Percentiles rank a stretch among this genome's conserved stretches.
phyloP scores from a whole-genome alignment of 2,329 filamentous ascomycete species.

The Amauroascus verrucosus region DNA sequence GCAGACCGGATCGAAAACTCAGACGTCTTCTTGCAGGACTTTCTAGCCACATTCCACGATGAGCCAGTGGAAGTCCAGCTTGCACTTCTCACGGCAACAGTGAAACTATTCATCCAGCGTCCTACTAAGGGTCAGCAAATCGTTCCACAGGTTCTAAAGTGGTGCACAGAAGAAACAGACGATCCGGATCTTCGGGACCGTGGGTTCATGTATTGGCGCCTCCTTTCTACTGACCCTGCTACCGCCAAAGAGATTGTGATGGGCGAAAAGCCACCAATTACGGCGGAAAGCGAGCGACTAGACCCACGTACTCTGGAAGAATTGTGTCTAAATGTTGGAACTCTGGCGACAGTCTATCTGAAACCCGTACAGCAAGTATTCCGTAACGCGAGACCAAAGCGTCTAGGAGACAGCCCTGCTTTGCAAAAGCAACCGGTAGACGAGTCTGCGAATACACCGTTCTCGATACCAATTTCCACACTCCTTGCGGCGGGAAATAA shows the following conservation, averaged over 20 bases:
- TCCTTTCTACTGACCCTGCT: slow-evolving; percentile 83
- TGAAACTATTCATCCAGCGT: slow-evolving; percentile 94
- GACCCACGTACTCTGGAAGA: slow-evolving; percentile 88
- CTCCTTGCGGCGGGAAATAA: slow-evolving; percentile 38
- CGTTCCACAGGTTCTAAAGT: slow-evolving; percentile 90
- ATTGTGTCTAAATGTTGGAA: slow-evolving; percentile 93
- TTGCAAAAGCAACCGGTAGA: slow-evolving; percentile 60
- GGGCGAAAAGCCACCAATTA: slow-evolving; percentile 94
- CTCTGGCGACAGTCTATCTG: slow-evolving; percentile 90
- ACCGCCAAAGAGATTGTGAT: slow-evolving; percentile 83
- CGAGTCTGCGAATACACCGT: slow-evolving; percentile 26
- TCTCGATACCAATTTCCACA: slow-evolving; percentile 18
- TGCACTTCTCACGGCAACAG: slow-evolving; percentile 85
- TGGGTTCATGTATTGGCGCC: slow-evolving; percentile 98
- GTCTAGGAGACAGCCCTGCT: slow-evolving; percentile 71
- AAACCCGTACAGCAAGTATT: slow-evolving; percentile 98
- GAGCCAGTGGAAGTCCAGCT: slow-evolving; percentile 94
- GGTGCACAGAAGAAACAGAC: slow-evolving; percentile 98
- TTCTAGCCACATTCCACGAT: slow-evolving; percentile 84
- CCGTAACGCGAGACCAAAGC: slow-evolving; percentile 70
- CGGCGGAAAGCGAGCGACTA: slow-evolving; percentile 87
- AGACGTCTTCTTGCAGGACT: slow-evolving; percentile 86
- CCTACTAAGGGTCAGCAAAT: slow-evolving; percentile 89
- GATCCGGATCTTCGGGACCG: slow-evolving; percentile 92
- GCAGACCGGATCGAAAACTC: slow-evolving; percentile 96